phyloP scores from a whole-genome alignment of 169 alveolate genomes.

The Theileria annulata region DNA sequence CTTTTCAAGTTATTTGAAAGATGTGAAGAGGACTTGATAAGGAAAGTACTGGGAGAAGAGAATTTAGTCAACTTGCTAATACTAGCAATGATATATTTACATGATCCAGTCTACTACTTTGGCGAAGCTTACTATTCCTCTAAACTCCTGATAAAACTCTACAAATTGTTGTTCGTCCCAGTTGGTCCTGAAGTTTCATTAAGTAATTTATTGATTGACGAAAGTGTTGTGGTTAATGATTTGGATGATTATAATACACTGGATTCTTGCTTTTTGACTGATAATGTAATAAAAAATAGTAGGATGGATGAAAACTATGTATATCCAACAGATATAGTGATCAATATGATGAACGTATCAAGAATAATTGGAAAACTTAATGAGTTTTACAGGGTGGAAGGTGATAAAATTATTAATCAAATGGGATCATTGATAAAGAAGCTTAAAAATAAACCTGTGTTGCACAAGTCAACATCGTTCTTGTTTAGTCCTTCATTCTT shows the following conservation, averaged over 20 bases:
- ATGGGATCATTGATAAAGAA: not conserved
- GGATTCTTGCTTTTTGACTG: not conserved
- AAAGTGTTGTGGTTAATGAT: not conserved
- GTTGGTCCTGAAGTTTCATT: not conserved
- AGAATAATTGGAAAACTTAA: not conserved
- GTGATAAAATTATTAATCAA: not conserved
- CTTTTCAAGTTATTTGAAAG: conserved; percentile 19
- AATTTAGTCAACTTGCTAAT: conserved; percentile 11
- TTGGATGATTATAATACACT: not conserved
- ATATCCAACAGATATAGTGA: not conserved
- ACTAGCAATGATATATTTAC: conserved; percentile 44
- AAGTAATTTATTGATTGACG: not conserved
- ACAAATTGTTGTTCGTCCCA: not conserved
- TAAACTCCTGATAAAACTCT: conserved; percentile 11
- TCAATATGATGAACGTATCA: conserved; percentile 2
- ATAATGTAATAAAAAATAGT: not conserved
- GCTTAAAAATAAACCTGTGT: not conserved
- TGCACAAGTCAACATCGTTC: not conserved
- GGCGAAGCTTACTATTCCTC: conserved; percentile 55
- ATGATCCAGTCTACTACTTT: conserved; percentile 58
- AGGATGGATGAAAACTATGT: conserved; percentile 1
- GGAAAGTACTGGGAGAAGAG: not conserved
- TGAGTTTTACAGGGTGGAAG: not conserved
- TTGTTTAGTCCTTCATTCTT: not conserved
- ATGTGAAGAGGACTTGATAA: not conserved